Evolutionary conservation across 2,329 filamentous ascomycete genomes (phyloP).

Genomic region (Blastomyces emzantsi): DNA sequence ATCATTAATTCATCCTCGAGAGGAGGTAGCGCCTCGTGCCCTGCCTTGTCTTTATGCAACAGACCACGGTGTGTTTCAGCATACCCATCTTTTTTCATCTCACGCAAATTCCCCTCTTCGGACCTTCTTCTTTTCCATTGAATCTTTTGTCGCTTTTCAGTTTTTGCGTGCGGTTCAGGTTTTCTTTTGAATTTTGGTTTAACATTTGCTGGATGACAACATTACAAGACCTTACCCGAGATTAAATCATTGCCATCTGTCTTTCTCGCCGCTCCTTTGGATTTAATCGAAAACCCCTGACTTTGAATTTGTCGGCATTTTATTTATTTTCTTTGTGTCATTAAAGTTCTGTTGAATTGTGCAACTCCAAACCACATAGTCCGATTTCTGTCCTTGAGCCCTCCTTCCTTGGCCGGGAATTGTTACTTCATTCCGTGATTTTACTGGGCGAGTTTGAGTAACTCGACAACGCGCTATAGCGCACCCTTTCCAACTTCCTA

Average conservation of each 20-base stretch:
- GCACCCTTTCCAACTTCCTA: background rate
- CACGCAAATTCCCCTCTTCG: background rate
- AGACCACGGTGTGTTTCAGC: conserved; percentile 3
- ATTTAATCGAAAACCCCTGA: background rate
- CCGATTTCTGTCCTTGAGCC: background rate
- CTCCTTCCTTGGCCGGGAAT: background rate
- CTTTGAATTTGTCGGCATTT: background rate
- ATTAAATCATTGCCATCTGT: background rate
- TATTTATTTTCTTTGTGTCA: conserved; percentile 3
- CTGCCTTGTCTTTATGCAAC: background rate
- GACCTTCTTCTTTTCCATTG: background rate
- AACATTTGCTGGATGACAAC: background rate
- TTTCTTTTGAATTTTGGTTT: background rate
- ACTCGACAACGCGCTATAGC: background rate
- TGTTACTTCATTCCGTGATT: background rate
- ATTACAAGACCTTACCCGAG: background rate
- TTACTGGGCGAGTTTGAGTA: background rate
- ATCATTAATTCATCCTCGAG: background rate
- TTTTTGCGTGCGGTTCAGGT: background rate
- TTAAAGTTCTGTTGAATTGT: background rate
- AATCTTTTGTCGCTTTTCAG: background rate
- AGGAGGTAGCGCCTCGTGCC: background rate
- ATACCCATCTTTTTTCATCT: background rate
- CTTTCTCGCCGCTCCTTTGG: background rate
- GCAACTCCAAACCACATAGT: conserved; percentile 1